These are phyloP conservation scores for Paraphoma sp. DNA, from an alignment of 2,329 filamentous ascomycete genomes.

Conservation along the genomic window DNA sequence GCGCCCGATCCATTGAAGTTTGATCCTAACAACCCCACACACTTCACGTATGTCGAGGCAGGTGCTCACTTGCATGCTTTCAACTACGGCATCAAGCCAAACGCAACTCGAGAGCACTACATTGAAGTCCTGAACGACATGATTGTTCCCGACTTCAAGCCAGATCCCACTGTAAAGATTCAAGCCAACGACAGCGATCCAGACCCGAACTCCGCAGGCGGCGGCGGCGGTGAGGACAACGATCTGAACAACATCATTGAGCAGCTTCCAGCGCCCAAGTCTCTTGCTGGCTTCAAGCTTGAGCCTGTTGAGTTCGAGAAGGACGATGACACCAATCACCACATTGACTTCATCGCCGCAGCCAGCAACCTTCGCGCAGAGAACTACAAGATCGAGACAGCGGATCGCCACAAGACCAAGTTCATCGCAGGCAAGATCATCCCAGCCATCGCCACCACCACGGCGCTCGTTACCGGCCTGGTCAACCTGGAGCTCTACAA, in stretches of 20 bases:
- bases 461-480: slow-evolving; percentile 90
- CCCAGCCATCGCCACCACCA: slow-evolving; percentile 96
- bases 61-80: slow-evolving; percentile 94
- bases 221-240: slow-evolving; percentile 70
- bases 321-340: slow-evolving; percentile 96
- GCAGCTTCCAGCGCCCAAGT: slow-evolving; percentile 78
- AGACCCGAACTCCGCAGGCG: slow-evolving; percentile 79
- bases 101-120: slow-evolving; percentile 75
- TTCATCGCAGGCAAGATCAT: slow-evolving; percentile 99
- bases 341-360: slow-evolving; percentile 98
- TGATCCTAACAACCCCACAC: slow-evolving; percentile 80
- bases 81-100: slow-evolving; percentile 96
- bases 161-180: slow-evolving; percentile 91
- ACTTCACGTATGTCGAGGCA: slow-evolving; percentile 86
- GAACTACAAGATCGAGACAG: slow-evolving; percentile 95
- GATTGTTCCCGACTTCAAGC: slow-evolving; percentile 94
- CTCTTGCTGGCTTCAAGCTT: slow-evolving; percentile 85
- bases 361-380: slow-evolving; percentile 95
- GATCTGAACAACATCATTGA: slow-evolving; percentile 76
- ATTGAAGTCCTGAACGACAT: slow-evolving; percentile 84
- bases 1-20: slow-evolving; percentile 92
- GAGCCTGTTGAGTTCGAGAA: slow-evolving; percentile 97
- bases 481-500: slow-evolving; percentile 95
- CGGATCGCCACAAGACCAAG: slow-evolving; percentile 97
- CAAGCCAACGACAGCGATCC: slow-evolving; percentile 95